Evolutionary conservation across 345 rosid species (phyloP).

Genomic region (Balakata baccata): DNA sequence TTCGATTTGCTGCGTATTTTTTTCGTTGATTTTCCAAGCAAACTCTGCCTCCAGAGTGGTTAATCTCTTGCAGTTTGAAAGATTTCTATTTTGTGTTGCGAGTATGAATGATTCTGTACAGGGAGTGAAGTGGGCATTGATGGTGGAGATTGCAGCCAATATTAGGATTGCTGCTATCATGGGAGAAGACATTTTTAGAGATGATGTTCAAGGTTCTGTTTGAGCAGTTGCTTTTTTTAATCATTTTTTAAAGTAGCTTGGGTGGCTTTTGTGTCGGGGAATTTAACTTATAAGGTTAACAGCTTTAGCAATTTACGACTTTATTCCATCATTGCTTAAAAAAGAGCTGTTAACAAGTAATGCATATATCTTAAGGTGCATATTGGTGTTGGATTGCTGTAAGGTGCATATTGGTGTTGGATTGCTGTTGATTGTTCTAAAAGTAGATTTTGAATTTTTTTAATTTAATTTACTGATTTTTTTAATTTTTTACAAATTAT

Average conservation of each 20-base stretch:
- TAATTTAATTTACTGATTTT: no score
- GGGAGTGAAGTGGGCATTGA: neutral
- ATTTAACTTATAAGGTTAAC: neutral
- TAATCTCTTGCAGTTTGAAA: conserved; percentile 24
- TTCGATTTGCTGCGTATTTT: conserved; percentile 9
- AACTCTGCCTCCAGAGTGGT: conserved; percentile 36
- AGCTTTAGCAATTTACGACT: neutral
- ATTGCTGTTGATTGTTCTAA: no score
- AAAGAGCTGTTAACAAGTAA: neutral
- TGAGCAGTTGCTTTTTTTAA: neutral
- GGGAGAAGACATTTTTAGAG: conserved; percentile 5
- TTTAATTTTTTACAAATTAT: no score
- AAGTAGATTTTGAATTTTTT: no score
- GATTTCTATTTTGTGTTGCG: neutral
- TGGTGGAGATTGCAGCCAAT: neutral
- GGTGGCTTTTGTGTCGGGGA: neutral
- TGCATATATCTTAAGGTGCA: neutral
- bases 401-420: no score
- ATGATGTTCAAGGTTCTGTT: neutral
- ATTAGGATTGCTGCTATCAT: neutral
- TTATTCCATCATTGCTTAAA: neutral
- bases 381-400: neutral
- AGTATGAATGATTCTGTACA: conserved; percentile 6
- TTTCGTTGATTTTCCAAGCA: conserved; percentile 22
- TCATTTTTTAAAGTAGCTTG: neutral